Base-by-base conservation (phyloP, 495 filamentous ascomycete genomes). In the Xeromyces bisporus region DNA sequence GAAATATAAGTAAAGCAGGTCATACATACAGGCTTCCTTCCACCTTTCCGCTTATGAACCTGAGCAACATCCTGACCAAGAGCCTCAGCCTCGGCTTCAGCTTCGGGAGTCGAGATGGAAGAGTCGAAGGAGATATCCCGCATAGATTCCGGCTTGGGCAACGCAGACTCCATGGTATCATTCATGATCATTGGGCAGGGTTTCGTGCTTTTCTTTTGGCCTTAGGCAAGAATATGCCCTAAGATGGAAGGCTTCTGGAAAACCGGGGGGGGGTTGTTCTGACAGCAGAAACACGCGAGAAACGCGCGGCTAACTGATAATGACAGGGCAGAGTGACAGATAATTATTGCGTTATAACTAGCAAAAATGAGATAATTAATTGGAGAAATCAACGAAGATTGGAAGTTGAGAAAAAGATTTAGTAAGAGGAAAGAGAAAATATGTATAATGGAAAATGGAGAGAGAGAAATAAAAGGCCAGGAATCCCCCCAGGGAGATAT, bases 21-120 rank as follows among this genome's bases (percentile, higher is more conserved):
- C n/a, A n/a, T n/a, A 74, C 80, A 49, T 73, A 97, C 89, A 45
- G 89, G 89, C 59, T 97, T 97, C 37, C 89, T 71, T 24, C 89
- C 89, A 48, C 89, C 89, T 60, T 97, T 97, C 44, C 91, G 72
- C 64, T 96, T 97, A 50, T 80, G 79, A 34, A 65, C 67, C 48
- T 69, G 67, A 30, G 64, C 58, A 20, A 61, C 48, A 42, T 76
- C 71, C 42, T 73, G 71, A 3, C 51, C 62, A 41, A 66, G 54
- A 14, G 58, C 51, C 36, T 67, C 69, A n/a, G 51, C 56, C 33
- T 76, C 73, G 2, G 60, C 58, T 32, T 76, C 73, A 1, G 60
- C 58, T 39, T 77, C 73, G 7, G 70, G 71, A 2, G 62, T 66
- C 13, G 65, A 68, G 24, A 62, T 58, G 2, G 45, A 44, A 13